Evolutionary conservation across 352 stramenopile genomes (phyloP).

Genomic region (Phytophthora niederhauseri): DNA sequence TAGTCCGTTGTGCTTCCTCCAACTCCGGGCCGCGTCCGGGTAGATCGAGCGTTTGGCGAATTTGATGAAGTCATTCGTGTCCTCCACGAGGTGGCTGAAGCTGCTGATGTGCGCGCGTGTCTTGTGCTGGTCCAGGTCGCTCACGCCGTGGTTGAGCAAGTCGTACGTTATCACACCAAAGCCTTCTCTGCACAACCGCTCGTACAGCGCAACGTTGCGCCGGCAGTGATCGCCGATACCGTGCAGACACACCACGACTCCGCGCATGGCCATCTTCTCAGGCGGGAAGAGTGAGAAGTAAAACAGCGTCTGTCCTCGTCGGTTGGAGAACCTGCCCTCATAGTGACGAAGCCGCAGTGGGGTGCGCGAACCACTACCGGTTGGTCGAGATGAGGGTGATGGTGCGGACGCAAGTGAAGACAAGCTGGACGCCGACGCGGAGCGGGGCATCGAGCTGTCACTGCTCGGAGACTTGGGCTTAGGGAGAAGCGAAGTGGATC

Average conservation of each 20-base stretch:
- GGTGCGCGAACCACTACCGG: slow-evolving; percentile 8
- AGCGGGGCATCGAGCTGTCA: slow-evolving; percentile 23
- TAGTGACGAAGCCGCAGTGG: slow-evolving; percentile 41
- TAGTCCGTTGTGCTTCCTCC: slow-evolving; percentile 23
- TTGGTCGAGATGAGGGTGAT: slow-evolving; percentile 2
- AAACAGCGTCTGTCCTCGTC: slow-evolving; percentile 44
- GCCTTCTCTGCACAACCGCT: slow-evolving; percentile 47
- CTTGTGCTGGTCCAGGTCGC: slow-evolving; percentile 41
- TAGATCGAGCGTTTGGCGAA: slow-evolving; percentile 45
- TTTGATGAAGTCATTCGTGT: slow-evolving; percentile 53
- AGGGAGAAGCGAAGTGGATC: slow-evolving; percentile 21
- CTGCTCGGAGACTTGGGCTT: slow-evolving; percentile 10
- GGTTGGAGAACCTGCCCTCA: slow-evolving; percentile 49
- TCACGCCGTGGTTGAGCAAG: slow-evolving; percentile 53
- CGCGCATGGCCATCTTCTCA: slow-evolving; percentile 37
- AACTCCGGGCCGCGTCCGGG: slow-evolving; percentile 31
- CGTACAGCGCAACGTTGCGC: slow-evolving; percentile 48
- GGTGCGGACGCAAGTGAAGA: slow-evolving; percentile 22
- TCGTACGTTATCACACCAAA: slow-evolving; percentile 61
- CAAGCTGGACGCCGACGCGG: slow-evolving; percentile 24
- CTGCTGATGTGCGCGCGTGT: slow-evolving; percentile 46
- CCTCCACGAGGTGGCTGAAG: slow-evolving; percentile 53
- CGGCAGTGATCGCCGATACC: slow-evolving; percentile 53
- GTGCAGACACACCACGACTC: slow-evolving; percentile 52
- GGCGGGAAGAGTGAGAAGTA: slow-evolving; percentile 51